These are phyloP conservation scores for Porphyrellus cyaneotinctus DNA, from an alignment of 768 basidiomycete species.

Conservation along the genomic window DNA sequence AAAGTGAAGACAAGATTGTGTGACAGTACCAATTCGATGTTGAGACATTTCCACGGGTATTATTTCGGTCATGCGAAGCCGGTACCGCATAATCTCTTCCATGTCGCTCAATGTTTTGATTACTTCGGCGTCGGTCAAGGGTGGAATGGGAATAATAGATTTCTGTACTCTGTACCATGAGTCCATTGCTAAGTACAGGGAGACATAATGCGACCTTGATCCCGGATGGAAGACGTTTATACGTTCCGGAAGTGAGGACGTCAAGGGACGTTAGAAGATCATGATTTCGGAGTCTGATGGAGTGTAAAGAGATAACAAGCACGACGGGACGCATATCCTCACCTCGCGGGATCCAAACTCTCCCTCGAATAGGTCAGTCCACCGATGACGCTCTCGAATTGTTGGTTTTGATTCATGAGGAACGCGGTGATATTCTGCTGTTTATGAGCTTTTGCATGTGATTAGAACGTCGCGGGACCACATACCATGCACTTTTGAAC, in stretches of 20 bases:
- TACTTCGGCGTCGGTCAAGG: slow-evolving; percentile 65
- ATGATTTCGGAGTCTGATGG: slow-evolving; percentile 78
- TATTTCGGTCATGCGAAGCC: slow-evolving; percentile 74
- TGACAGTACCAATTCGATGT: slow-evolving; percentile 57
- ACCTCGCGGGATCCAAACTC: slow-evolving; percentile 77
- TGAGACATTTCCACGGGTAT: slow-evolving; percentile 78
- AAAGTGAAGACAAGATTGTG: slow-evolving; percentile 13
- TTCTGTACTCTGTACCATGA: slow-evolving; percentile 46
- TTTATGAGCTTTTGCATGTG: neutral
- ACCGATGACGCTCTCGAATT: slow-evolving; percentile 68
- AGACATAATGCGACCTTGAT: slow-evolving; percentile 58
- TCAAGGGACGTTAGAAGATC: slow-evolving; percentile 90
- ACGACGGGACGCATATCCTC: slow-evolving; percentile 11
- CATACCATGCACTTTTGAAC: slow-evolving; percentile 84
- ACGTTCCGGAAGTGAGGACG: slow-evolving; percentile 83
- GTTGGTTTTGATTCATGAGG: slow-evolving; percentile 78
- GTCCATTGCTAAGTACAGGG: slow-evolving; percentile 14
- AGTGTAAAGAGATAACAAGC: neutral
- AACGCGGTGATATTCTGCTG: slow-evolving; percentile 81
- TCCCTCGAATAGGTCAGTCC: slow-evolving; percentile 64
- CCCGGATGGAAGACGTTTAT: slow-evolving; percentile 72
- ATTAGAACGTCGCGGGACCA: neutral
- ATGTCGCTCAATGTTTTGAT: slow-evolving; percentile 62
- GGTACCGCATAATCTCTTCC: slow-evolving; percentile 74
- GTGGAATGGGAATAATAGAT: slow-evolving; percentile 59